Evolutionary conservation across 768 basidiomycete species (phyloP).

Genomic region (Auricularia cornea): DNA sequence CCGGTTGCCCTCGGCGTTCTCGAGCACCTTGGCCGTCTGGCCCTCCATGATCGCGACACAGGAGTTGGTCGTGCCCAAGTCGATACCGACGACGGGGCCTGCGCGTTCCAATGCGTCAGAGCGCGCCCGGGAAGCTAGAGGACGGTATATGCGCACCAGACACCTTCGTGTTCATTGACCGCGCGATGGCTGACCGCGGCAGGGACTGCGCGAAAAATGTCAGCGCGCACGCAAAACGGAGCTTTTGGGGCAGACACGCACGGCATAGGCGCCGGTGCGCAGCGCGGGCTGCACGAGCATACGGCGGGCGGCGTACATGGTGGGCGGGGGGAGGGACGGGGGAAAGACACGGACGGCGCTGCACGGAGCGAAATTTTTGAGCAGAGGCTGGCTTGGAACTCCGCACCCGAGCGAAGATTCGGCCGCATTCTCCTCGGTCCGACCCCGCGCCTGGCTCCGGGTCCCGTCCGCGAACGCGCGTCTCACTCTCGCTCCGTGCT

Average conservation of each 20-base stretch:
- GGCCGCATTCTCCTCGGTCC: not conserved
- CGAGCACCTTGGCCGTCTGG: constrained; percentile 87
- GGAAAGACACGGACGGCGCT: constrained; percentile 10
- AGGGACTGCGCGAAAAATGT: constrained; percentile 37
- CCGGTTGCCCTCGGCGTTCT: constrained; percentile 95
- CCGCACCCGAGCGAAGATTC: not conserved
- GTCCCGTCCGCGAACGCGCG: not conserved
- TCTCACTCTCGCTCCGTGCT: no score
- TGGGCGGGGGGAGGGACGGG: constrained; percentile 39
- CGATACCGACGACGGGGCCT: constrained; percentile 94
- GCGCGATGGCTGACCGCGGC: constrained; percentile 67
- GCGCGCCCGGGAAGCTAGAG: constrained; percentile 10
- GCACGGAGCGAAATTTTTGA: not conserved
- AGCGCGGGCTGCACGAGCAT: constrained; percentile 50
- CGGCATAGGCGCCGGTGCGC: constrained; percentile 59
- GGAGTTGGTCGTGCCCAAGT: constrained; percentile 89
- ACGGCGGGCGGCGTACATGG: constrained; percentile 67
- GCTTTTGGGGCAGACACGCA: constrained; percentile 22
- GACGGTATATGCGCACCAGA: constrained; percentile 43
- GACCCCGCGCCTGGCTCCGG: not conserved
- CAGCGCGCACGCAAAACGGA: not conserved
- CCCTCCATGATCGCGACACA: constrained; percentile 95
- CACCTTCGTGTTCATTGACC: constrained; percentile 96
- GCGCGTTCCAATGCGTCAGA: not conserved
- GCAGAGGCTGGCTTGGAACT: not conserved